These are phyloP conservation scores for Diaporthe longicolla DNA, from an alignment of 2,329 filamentous ascomycete genomes.

Conservation along the genomic window DNA sequence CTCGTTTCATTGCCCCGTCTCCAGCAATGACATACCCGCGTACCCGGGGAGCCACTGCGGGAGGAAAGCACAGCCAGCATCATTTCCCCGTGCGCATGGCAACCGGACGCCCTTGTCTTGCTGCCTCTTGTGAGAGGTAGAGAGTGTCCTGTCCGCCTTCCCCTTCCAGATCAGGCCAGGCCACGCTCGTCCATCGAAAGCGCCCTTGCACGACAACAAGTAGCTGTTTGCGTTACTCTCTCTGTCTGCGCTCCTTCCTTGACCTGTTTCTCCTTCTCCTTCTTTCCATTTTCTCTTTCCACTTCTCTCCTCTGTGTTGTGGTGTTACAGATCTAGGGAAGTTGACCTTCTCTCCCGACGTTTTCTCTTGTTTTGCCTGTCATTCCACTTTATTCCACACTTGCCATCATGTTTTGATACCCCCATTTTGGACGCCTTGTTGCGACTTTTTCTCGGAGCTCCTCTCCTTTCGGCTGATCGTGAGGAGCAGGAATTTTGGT, in stretches of 20 bases:
- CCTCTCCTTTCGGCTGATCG: conserved; percentile 22
- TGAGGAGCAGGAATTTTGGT: conserved; percentile 34
- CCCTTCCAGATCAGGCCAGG: conserved; percentile 21
- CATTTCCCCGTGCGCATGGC: conserved; percentile 35
- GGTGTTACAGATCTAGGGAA: conserved; percentile 24
- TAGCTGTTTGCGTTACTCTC: conserved; percentile 25
- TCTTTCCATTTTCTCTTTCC: conserved; percentile 18
- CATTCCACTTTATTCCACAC: conserved; percentile 31
- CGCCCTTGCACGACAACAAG: conserved; percentile 33
- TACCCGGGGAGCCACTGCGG: conserved; percentile 1
- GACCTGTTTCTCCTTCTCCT: conserved; percentile 24
- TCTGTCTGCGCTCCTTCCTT: conserved; percentile 24
- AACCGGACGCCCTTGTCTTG: conserved; percentile 21
- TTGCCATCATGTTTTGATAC: conserved; percentile 39
- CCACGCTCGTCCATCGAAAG: conserved; percentile 22
- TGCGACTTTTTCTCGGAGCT: conserved; percentile 35
- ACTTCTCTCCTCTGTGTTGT: conserved; percentile 9
- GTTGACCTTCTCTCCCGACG: conserved; percentile 38
- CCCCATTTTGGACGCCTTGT: conserved; percentile 38
- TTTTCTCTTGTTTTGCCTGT: conserved; percentile 12
- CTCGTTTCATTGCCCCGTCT: conserved; percentile 30
- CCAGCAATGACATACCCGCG: background rate
- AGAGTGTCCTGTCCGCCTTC: conserved; percentile 1
- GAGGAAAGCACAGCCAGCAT: conserved; percentile 28
- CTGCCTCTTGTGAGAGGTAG: background rate